Base-by-base conservation (phyloP, 768 basidiomycete species). In the Nevesoporus exiguus region DNA sequence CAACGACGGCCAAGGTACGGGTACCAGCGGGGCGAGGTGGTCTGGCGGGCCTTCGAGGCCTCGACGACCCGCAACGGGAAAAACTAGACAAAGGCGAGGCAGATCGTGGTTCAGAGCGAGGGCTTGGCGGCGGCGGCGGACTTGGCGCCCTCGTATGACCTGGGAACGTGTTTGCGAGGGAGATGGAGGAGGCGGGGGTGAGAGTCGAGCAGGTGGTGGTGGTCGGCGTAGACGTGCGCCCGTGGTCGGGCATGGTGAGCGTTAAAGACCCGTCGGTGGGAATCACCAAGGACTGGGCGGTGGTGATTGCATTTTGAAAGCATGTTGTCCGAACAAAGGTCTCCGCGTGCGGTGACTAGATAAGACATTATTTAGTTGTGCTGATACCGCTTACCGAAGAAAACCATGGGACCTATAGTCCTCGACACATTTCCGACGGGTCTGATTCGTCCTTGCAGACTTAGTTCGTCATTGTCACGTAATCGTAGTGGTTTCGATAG, bases 1-100 rank as follows among this genome's bases (percentile, higher is more conserved):
- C 52, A 97, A 99, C 67, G 97, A 98, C 61, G 97, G 97, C 14
- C 88, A 87, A 48, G 82, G 87, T 98, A 84, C 70, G 74, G 78
- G 5, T 85, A 94, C 71, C 73, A 80, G 54, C 66, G 80, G 7
- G 97, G 97, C 29, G 77, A 93, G 54, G 82, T 90, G 66, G 76
- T 97, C 55, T 95, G 91, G 91, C 84, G 92, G 51, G 75, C 78
- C 55, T 91, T 95, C 64, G n/a, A n/a, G 24, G 85, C 91, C 24
- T 78, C 77, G 66, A 70, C 78, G 67, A 69, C 70, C 62, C 64
- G 30, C 9, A 39, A 45, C 1, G 21, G 29, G 3, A 46, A 54
- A n/a, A n/a, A n/a, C n/a, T n/a, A n/a, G n/a, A n/a, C n/a, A 34
- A 56, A 36, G 33, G 15, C 14, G 75, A 71, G 66, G 43, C 77